Evolutionary conservation across 2,329 filamentous ascomycete genomes (phyloP).

Genomic region (Diaporthe australafricana): DNA sequence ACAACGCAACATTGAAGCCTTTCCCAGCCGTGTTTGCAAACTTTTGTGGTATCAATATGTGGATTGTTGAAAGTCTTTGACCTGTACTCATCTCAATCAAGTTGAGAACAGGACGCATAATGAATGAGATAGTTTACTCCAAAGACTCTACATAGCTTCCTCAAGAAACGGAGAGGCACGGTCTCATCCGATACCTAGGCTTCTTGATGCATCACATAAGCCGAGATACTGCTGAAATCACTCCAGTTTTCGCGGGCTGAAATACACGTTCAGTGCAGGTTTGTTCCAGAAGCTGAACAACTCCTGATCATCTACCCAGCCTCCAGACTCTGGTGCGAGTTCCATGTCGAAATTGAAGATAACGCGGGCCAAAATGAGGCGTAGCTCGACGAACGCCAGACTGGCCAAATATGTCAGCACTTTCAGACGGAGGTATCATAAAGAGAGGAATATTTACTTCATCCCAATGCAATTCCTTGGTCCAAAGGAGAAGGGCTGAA

Average conservation of each 20-base stretch:
- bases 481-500: constrained; percentile 58
- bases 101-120: too few relatives aligned
- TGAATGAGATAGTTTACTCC: too few relatives aligned
- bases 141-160: too few relatives aligned
- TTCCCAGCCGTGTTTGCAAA: too few relatives aligned
- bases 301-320: constrained; percentile 49
- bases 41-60: too few relatives aligned
- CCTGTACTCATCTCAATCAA: too few relatives aligned
- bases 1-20: too few relatives aligned
- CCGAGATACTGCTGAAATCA: too few relatives aligned
- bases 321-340: constrained; percentile 45
- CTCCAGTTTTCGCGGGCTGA: constrained; percentile 41
- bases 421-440: not conserved
- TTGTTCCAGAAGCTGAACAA: constrained; percentile 51
- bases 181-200: too few relatives aligned
- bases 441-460: constrained; percentile 51
- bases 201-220: too few relatives aligned
- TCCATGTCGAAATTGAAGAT: constrained; percentile 59
- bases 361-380: constrained; percentile 56
- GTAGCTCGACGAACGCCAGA: constrained; percentile 60
- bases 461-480: constrained; percentile 60
- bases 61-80: too few relatives aligned
- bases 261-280: constrained; percentile 45
- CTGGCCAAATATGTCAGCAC: constrained; percentile 42
- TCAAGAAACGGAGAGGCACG: too few relatives aligned